phyloP scores from a whole-genome alignment of 805 yeast genomes.

The Monosporozyma yasuniensis region DNA sequence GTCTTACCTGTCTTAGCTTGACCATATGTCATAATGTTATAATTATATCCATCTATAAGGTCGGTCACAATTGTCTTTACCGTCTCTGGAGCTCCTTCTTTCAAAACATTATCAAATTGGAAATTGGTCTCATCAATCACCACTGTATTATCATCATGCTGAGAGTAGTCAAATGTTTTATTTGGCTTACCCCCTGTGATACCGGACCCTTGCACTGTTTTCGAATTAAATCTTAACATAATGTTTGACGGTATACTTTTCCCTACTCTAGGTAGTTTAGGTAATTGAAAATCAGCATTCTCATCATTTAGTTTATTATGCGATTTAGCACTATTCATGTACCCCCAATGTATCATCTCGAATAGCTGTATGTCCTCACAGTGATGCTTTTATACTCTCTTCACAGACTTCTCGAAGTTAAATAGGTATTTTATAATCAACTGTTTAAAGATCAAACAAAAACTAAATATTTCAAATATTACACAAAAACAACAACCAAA shows the following conservation, averaged over 20 bases:
- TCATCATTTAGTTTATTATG: background rate
- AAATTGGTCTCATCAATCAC: background rate
- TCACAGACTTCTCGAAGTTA: background rate
- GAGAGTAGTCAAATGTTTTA: background rate
- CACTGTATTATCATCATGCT: background rate
- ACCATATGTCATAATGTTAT: constrained; percentile 71
- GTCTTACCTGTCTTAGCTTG: constrained; percentile 76
- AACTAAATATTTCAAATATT: background rate
- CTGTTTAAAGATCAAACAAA: background rate
- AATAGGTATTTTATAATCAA: background rate
- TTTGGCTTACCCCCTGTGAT: background rate
- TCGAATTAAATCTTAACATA: background rate
- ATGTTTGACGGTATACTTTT: background rate
- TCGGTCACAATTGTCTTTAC: constrained; percentile 6
- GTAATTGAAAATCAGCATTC: background rate
- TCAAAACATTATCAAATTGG: background rate
- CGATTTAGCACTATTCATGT: background rate
- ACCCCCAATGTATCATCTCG: constrained; percentile 2
- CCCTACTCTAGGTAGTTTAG: background rate
- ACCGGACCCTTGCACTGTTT: background rate
- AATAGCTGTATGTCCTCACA: background rate
- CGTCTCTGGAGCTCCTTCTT: background rate
- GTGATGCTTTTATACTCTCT: too few relatives aligned
- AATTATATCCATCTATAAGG: constrained; percentile 54
- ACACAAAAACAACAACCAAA: background rate